These are phyloP conservation scores for Coemansia erecta DNA, from an alignment of 192 early-diverging fungal species.

Conservation along the genomic window DNA sequence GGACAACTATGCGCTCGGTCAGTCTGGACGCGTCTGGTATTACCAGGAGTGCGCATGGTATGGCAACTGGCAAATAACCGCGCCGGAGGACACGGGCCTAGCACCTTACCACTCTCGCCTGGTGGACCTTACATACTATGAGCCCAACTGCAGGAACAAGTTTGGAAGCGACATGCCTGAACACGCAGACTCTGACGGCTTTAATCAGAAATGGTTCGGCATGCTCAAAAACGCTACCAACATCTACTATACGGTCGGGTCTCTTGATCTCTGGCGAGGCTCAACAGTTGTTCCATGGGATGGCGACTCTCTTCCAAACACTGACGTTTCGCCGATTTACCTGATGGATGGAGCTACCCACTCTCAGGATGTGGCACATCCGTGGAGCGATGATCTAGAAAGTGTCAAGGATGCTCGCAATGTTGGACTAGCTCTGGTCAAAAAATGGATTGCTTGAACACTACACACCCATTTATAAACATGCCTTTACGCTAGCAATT, in stretches of 20 bases:
- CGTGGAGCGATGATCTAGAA: slow-evolving; percentile 10
- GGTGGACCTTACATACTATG: slow-evolving; percentile 31
- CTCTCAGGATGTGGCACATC: slow-evolving; percentile 16
- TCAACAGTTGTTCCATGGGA: slow-evolving; percentile 17
- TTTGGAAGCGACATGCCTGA: slow-evolving; percentile 30
- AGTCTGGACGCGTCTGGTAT: slow-evolving; percentile 45
- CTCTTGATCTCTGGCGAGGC: slow-evolving; percentile 26
- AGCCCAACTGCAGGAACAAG: slow-evolving; percentile 37
- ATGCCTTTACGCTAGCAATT: neutral
- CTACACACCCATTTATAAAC: neutral
- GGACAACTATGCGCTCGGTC: slow-evolving; percentile 36
- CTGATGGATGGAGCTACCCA: slow-evolving; percentile 27
- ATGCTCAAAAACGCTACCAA: slow-evolving; percentile 21
- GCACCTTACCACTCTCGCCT: slow-evolving; percentile 32
- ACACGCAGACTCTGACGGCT: slow-evolving; percentile 19
- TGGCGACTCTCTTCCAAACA: slow-evolving; percentile 22
- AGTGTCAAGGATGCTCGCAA: slow-evolving; percentile 17
- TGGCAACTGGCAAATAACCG: slow-evolving; percentile 57
- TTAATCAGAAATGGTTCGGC: slow-evolving; percentile 29
- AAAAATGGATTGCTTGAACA: slow-evolving; percentile 24
- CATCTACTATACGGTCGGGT: slow-evolving; percentile 32
- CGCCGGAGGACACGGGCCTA: slow-evolving; percentile 20
- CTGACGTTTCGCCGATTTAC: slow-evolving; percentile 18
- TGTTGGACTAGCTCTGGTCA: slow-evolving; percentile 14
- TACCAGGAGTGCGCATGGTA: slow-evolving; percentile 66